These are phyloP conservation scores for Hanseniaspora opuntiae DNA, from an alignment of 805 yeast genomes.

Conservation along the genomic window DNA sequence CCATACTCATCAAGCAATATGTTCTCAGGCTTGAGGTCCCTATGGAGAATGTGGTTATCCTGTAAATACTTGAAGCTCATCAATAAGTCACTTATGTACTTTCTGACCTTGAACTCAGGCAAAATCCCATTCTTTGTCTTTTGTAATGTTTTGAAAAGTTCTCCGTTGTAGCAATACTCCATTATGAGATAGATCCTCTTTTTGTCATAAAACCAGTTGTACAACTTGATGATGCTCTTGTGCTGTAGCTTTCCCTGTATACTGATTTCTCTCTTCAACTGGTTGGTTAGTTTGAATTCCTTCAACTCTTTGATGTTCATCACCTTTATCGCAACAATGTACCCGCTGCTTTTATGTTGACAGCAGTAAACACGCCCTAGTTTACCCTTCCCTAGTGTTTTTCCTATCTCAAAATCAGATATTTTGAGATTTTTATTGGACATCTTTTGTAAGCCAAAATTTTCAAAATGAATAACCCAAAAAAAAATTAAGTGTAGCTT, in stretches of 20 bases:
- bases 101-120: constrained; percentile 58
- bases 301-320: constrained; percentile 75
- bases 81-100: constrained; percentile 72
- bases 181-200: constrained; percentile 68
- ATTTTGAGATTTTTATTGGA: background rate
- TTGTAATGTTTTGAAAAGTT: constrained; percentile 61
- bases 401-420: constrained; percentile 71
- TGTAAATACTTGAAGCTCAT: constrained; percentile 69
- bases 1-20: constrained; percentile 66
- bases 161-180: constrained; percentile 79
- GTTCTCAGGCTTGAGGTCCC: constrained; percentile 92
- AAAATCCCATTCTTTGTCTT: constrained; percentile 44
- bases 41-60: constrained; percentile 65
- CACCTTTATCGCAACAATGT: constrained; percentile 77
- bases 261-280: constrained; percentile 81
- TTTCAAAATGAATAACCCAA: no score
- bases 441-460: constrained; percentile 25
- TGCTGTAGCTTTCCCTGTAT: constrained; percentile 72
- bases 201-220: constrained; percentile 73
- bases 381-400: constrained; percentile 81
- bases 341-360: constrained; percentile 58
- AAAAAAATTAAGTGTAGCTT: no score
- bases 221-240: constrained; percentile 64
- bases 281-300: constrained; percentile 64
- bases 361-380: constrained; percentile 89